A percentile compares a stretch with the other conserved stretches of the same genome.
These are phyloP conservation scores for Phytopythium helicoides DNA, from an alignment of 352 stramenopile species.

Conservation along the genomic window DNA sequence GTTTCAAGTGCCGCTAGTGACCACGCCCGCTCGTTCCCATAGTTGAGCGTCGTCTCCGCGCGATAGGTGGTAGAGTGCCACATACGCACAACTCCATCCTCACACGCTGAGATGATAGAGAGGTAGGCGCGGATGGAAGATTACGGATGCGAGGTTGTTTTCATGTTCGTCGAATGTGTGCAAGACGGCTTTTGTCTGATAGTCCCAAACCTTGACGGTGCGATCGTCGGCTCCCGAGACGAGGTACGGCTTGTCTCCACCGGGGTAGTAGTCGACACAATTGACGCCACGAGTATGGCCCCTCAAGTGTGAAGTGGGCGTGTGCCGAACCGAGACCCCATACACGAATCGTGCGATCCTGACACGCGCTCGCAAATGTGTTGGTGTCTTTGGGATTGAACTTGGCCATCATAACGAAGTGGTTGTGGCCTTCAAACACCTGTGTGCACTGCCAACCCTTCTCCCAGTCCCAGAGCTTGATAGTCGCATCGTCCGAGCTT, in stretches of 20 bases:
- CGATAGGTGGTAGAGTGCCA: slow-evolving; percentile 95
- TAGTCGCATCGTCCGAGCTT: slow-evolving; percentile 97
- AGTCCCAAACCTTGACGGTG: slow-evolving; percentile 99
- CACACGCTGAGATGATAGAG: slow-evolving; percentile 96
- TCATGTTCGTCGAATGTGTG: slow-evolving; percentile 98
- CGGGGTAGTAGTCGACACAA: slow-evolving; percentile 98
- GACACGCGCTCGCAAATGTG: slow-evolving; percentile 96
- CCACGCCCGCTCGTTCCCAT: slow-evolving; percentile 99
- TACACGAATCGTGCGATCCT: slow-evolving; percentile 97
- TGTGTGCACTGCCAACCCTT: slow-evolving; percentile 78
- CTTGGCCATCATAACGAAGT: slow-evolving; percentile 99
- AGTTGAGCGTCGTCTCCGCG: slow-evolving; percentile 98
- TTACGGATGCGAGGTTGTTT: slow-evolving; percentile 97
- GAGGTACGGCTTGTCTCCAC: slow-evolving; percentile 98
- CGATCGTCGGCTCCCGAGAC: slow-evolving; percentile 95
- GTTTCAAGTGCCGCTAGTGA: slow-evolving; percentile 81
- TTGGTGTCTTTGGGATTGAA: slow-evolving; percentile 99
- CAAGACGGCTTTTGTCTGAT: slow-evolving; percentile 99
- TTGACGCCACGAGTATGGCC: slow-evolving; percentile 98
- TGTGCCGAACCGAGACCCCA: slow-evolving; percentile 90
- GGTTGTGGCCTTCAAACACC: slow-evolving; percentile 91
- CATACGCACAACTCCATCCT: slow-evolving; percentile 95
- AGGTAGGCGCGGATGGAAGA: slow-evolving; percentile 98
- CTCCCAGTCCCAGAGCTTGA: slow-evolving; percentile 99
- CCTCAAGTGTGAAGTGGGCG: slow-evolving; percentile 91